Conservation (phyloP, 73 alveolate genomes). For the Symbiodinium natans region DNA sequence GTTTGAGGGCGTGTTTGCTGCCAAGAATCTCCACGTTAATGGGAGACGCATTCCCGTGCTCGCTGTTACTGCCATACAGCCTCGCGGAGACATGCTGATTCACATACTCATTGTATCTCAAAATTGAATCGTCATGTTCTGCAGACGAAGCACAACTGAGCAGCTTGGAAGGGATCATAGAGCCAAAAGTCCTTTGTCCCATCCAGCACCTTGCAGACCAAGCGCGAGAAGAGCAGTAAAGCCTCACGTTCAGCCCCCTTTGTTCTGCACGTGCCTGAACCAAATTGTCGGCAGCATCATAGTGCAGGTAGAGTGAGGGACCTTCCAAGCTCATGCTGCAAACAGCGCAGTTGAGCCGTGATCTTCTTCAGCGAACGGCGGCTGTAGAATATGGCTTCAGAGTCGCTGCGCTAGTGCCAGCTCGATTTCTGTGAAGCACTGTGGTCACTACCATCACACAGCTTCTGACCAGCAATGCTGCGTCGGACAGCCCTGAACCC, state of each 20-base stretch:
- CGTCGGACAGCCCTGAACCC: too few species aligned
- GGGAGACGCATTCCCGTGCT: not conserved
- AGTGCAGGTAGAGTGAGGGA: conserved; percentile 1
- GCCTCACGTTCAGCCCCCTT: not conserved
- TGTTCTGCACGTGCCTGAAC: not conserved
- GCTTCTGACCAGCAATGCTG: too few species aligned
- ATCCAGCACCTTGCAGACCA: not conserved
- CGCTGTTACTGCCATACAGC: not conserved
- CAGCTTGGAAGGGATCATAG: not conserved
- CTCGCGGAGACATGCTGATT: not conserved
- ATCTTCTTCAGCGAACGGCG: too few species aligned
- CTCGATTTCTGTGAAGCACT: too few species aligned
- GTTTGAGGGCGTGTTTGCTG: not conserved
- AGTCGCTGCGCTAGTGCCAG: too few species aligned
- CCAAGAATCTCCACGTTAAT: not conserved
- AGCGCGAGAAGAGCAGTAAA: not conserved
- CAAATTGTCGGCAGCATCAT: not conserved
- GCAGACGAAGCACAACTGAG: not conserved
- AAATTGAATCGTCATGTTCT: too few species aligned
- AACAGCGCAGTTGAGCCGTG: too few species aligned
- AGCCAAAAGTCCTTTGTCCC: not conserved
- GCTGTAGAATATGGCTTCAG: too few species aligned
- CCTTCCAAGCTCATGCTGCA: not conserved
- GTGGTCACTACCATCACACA: too few species aligned
- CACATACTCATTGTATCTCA: too few species aligned